Evolutionary conservation across 345 rosid species (phyloP), one percentile per base, ranked within the genome.

Genomic region (Erodium maritimum): DNA sequence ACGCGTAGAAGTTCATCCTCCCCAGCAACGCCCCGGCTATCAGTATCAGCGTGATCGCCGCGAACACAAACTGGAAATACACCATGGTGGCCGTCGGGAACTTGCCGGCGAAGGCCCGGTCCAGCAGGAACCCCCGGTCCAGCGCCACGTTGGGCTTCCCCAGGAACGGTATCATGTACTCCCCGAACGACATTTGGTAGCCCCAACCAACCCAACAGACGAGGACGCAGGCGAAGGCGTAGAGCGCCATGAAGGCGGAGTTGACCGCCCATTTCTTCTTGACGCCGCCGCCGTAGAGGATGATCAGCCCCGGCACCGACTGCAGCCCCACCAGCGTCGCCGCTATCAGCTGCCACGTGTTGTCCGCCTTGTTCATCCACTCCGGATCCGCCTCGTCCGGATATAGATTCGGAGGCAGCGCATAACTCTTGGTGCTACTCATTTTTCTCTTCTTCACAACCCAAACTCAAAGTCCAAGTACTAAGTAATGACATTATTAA

Each of bases 191-290:
- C 77, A 82, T 74, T 0, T 61, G 71, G 69, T 80, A 80, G 5
- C 82, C 85, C 85, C 91, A 85, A 2, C 77, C 72, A 17, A 85
- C 83, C 87, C 87, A 85, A 58, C 87, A 82, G 0, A 85, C 64
- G 2, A 82, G 71, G 17, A 82, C 84, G 24, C 81, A 75, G 0
- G 86, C 87, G 29, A 85, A 85, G 11, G 91, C 84, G 57, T 80
- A 80, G 9, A 85, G 78, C 34, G 86, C 87, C 87, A 85, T 80
- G 75, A 80, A 82, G 17, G 87, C 87, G 4, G 81, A 82, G 79
- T 85, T 82, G 5, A 85, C 87, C 0, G 85, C 91, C 87, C 91
- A 82, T 67, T 84, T 82, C 80, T 84, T 84, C 66, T 84, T 82
- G 17, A 84, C 83, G 10, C 80, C 80, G 80, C 85, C 78, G 0